Conservation (phyloP, 2,329 filamentous ascomycete species). For the Neopestalotiopsis sp. region DNA sequence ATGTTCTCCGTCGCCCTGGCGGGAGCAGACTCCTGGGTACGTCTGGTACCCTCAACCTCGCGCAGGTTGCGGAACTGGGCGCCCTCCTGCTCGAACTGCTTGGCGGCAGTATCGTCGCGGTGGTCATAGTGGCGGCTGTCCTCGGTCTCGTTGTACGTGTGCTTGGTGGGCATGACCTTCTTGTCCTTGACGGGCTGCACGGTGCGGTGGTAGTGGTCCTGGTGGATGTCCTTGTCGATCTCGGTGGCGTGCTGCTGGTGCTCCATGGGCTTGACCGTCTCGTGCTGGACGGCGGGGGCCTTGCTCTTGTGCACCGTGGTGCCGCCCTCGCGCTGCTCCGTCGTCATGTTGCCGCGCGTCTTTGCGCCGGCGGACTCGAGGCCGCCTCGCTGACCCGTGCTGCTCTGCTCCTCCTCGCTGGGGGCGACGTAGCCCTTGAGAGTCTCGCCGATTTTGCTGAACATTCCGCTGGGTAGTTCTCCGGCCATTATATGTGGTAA, state of each 20-base stretch:
- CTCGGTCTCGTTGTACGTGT: constrained; percentile 8
- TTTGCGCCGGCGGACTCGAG: background rate
- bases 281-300: constrained; percentile 10
- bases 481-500: background rate
- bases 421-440: background rate
- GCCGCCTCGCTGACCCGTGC: background rate
- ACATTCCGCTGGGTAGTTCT: background rate
- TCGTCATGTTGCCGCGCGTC: background rate
- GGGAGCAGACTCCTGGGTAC: constrained; percentile 1
- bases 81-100: background rate
- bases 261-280: constrained; percentile 9
- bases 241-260: constrained; percentile 12
- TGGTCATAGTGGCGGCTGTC: constrained; percentile 7
- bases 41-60: constrained; percentile 1
- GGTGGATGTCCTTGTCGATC: constrained; percentile 15
- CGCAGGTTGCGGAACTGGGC: constrained; percentile 2
- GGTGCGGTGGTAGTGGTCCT: constrained; percentile 11
- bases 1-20: constrained; percentile 6
- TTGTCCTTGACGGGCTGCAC: constrained; percentile 14
- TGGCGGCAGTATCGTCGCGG: background rate
- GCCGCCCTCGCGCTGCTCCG: background rate
- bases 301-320: constrained; percentile 9
- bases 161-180: constrained; percentile 11
- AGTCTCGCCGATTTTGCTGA: background rate
- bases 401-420: background rate